A percentile compares a stretch with the other conserved stretches of the same genome.
Evolutionary conservation across 768 basidiomycete species (phyloP).

Genomic region (Obba rivulosa): DNA sequence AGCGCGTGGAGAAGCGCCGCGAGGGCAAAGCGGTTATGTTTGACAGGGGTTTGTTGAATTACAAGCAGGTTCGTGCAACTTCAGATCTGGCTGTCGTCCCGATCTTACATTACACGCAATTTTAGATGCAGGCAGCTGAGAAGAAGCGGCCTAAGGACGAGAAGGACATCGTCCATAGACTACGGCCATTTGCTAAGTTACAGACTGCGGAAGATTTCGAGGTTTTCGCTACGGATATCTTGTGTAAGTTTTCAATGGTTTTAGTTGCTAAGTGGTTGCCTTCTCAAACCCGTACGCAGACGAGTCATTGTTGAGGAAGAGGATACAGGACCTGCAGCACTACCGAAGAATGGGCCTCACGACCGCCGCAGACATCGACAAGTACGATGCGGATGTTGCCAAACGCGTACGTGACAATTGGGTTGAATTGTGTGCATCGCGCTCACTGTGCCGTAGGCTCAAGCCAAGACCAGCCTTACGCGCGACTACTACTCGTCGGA

Average conservation of each 20-base stretch:
- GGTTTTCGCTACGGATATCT: constrained; percentile 76
- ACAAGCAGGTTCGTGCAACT: constrained; percentile 83
- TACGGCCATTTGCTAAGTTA: constrained; percentile 86
- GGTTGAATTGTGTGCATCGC: constrained; percentile 6
- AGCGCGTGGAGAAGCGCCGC: constrained; percentile 78
- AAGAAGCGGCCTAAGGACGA: constrained; percentile 91
- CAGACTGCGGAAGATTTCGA: constrained; percentile 94
- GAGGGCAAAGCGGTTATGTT: constrained; percentile 89
- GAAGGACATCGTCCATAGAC: constrained; percentile 80
- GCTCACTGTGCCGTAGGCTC: constrained; percentile 36
- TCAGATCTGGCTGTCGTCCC: too few relatives aligned
- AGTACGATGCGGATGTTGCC: constrained; percentile 70
- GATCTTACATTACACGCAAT: too few relatives aligned
- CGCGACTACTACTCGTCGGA: constrained; percentile 56
- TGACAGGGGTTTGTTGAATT: constrained; percentile 85
- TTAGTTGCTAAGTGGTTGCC: neutral
- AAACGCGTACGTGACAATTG: constrained; percentile 54
- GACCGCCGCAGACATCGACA: constrained; percentile 84
- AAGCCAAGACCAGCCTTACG: constrained; percentile 51
- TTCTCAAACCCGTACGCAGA: constrained; percentile 39
- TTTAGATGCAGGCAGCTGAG: constrained; percentile 83
- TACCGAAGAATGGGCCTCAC: constrained; percentile 84
- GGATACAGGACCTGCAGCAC: constrained; percentile 87
- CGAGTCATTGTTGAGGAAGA: constrained; percentile 80
- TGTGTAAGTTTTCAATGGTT: constrained; percentile 66